A percentile compares a stretch with the other conserved stretches of the same genome.
Evolutionary conservation across 192 early-diverging fungal genomes (phyloP).

Genomic region (Backusella tuberculispora): DNA sequence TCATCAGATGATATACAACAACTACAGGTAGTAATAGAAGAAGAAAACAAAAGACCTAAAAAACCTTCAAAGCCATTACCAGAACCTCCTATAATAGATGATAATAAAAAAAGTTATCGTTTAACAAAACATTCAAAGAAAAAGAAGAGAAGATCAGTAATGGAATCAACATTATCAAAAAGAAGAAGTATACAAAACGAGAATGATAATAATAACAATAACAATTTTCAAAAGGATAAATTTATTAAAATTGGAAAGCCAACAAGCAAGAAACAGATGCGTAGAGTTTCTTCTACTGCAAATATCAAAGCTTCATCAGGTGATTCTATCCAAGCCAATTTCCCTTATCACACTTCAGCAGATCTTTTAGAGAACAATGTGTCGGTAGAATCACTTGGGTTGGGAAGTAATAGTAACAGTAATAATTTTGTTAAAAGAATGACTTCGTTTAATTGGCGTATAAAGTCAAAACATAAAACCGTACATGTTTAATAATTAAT

Average conservation of each 20-base stretch:
- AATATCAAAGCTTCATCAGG: neutral
- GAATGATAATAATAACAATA: neutral
- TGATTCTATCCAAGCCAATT: neutral
- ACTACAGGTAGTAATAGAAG: too few species aligned
- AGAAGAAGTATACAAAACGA: neutral
- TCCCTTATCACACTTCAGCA: conserved; percentile 4
- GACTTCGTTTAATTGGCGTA: conserved; percentile 23
- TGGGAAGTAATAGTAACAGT: neutral
- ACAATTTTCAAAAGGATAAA: neutral
- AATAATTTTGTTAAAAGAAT: conserved; percentile 21
- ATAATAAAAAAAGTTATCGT: neutral
- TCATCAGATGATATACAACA: conserved; percentile 11
- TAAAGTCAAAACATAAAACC: conserved; percentile 14
- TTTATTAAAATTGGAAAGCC: conserved; percentile 24
- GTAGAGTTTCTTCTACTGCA: neutral
- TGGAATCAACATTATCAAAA: conserved; percentile 23
- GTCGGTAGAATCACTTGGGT: neutral
- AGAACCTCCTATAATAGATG: neutral
- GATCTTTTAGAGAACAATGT: neutral
- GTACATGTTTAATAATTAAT: conserved; percentile 2
- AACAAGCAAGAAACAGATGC: neutral
- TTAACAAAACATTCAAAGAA: conserved; percentile 13
- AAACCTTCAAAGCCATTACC: conserved; percentile 17
- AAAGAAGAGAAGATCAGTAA: conserved; percentile 18
- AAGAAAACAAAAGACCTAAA: neutral